Evolutionary conservation across 441 rosid species (phyloP).

Genomic region (Pelargonium citronellum): DNA sequence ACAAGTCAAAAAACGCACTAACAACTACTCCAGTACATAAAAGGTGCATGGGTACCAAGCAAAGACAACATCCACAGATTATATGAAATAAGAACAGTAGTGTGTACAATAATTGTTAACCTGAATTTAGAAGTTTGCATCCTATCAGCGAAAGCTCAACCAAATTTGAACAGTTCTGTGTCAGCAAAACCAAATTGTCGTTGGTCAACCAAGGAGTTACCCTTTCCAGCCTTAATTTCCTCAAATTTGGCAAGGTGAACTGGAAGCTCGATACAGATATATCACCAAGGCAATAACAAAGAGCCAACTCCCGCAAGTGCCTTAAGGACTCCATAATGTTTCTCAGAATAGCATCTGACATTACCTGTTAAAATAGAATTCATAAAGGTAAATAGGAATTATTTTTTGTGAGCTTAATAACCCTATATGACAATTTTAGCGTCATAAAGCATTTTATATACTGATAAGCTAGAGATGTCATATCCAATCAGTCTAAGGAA

Average conservation of each 20-base stretch:
- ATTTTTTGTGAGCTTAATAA: not conserved
- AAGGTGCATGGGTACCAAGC: not conserved
- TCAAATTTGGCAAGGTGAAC: slow-evolving; percentile 37
- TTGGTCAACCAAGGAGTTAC: slow-evolving; percentile 73
- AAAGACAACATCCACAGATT: not conserved
- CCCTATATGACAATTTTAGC: not conserved
- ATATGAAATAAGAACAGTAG: not conserved
- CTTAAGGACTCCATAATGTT: slow-evolving; percentile 39
- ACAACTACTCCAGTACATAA: too few relatives aligned
- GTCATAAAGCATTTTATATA: not conserved
- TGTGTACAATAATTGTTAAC: slow-evolving; percentile 24
- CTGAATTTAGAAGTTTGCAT: slow-evolving; percentile 53
- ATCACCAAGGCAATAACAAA: slow-evolving; percentile 70
- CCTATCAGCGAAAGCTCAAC: slow-evolving; percentile 60
- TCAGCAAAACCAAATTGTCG: slow-evolving; percentile 50
- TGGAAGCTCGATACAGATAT: slow-evolving; percentile 52
- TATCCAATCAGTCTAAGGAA: too few relatives aligned
- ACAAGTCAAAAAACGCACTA: not conserved
- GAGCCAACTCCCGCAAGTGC: slow-evolving; percentile 43
- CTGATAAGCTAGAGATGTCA: too few relatives aligned
- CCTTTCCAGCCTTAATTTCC: slow-evolving; percentile 59
- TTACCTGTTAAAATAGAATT: slow-evolving; percentile 37
- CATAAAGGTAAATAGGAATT: not conserved
- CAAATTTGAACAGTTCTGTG: slow-evolving; percentile 45
- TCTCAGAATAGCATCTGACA: slow-evolving; percentile 48